A percentile compares a stretch with the other conserved stretches of the same genome.
phyloP scores from a whole-genome alignment of 2,329 filamentous ascomycete genomes.

The Epichloe uncinata region DNA sequence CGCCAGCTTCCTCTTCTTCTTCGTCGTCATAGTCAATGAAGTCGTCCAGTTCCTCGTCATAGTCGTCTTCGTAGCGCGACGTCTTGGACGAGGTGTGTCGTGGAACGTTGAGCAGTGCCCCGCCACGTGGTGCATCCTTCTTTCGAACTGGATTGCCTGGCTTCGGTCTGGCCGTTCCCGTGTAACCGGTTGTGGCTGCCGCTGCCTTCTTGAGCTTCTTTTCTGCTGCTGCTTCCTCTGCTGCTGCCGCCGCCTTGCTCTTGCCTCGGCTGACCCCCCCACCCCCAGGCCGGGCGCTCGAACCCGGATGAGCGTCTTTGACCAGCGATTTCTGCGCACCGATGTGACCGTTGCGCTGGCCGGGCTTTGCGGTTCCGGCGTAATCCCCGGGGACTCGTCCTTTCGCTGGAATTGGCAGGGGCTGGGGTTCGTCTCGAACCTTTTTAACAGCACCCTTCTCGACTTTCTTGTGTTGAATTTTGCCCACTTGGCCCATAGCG shows the following conservation, averaged over 20 bases:
- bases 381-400: slow-evolving; percentile 15
- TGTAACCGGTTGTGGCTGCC: slow-evolving; percentile 49
- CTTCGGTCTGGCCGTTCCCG: slow-evolving; percentile 49
- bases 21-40: slow-evolving; percentile 50
- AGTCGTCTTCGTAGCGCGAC: slow-evolving; percentile 41
- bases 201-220: slow-evolving; percentile 52
- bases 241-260: not conserved
- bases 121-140: slow-evolving; percentile 23
- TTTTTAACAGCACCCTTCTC: slow-evolving; percentile 45
- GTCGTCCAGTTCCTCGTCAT: slow-evolving; percentile 49
- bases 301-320: slow-evolving; percentile 2
- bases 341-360: slow-evolving; percentile 12
- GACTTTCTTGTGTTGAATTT: slow-evolving; percentile 62
- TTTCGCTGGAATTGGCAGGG: slow-evolving; percentile 13
- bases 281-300: slow-evolving; percentile 1
- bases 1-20: slow-evolving; percentile 32
- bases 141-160: slow-evolving; percentile 23
- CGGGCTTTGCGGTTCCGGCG: slow-evolving; percentile 19
- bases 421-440: slow-evolving; percentile 28
- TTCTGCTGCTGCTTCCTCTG: slow-evolving; percentile 21
- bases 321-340: slow-evolving; percentile 7
- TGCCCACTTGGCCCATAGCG: slow-evolving; percentile 48
- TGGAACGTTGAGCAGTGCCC: slow-evolving; percentile 25
- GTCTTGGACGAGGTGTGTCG: slow-evolving; percentile 17
- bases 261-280: slow-evolving; percentile 7